phyloP scores from a whole-genome alignment of 1,284 basidiomycete genomes.

The Malassezia japonica region DNA sequence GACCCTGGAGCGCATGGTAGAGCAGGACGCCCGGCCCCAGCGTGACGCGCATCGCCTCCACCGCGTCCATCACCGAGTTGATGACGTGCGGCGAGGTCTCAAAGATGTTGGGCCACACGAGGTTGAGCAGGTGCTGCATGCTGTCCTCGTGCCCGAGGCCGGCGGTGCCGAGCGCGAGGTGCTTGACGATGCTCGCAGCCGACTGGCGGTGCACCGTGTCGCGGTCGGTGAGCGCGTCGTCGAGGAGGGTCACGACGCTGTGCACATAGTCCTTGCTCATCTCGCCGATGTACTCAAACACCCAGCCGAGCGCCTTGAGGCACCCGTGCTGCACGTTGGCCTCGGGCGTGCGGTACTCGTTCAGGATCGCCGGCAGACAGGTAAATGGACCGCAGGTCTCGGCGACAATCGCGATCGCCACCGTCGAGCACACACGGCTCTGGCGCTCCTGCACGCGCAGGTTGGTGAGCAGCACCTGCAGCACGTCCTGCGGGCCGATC shows the following conservation, averaged over 20 bases:
- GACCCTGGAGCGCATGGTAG: constrained; percentile 57
- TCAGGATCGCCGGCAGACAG: constrained; percentile 94
- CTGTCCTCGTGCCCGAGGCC: constrained; percentile 96
- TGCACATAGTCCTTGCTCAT: constrained; percentile 97
- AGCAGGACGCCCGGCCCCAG: constrained; percentile 85
- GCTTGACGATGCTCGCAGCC: constrained; percentile 97
- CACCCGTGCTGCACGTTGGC: constrained; percentile 98
- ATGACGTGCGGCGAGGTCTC: constrained; percentile 98
- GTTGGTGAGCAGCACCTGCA: constrained; percentile 91
- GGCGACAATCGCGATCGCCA: constrained; percentile 72
- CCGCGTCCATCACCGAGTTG: constrained; percentile 62
- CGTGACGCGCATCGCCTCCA: constrained; percentile 92
- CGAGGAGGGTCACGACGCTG: constrained; percentile 91
- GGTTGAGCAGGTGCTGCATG: constrained; percentile 91
- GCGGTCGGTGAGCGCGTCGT: constrained; percentile 93
- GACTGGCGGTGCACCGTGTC: constrained; percentile 98
- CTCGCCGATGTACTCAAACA: constrained; percentile 99
- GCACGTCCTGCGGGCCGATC: constrained; percentile 95
- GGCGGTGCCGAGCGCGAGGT: constrained; percentile 89
- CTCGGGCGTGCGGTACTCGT: constrained; percentile 91
- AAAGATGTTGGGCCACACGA: constrained; percentile 98
- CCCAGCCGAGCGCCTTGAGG: constrained; percentile 93
- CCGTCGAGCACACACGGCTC: constrained; percentile 94
- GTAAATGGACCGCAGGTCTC: constrained; percentile 98
- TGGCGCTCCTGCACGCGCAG: constrained; percentile 97